Evolutionary conservation across 2,329 filamentous ascomycete species (phyloP).

Genomic region (Shiraia sp.): DNA sequence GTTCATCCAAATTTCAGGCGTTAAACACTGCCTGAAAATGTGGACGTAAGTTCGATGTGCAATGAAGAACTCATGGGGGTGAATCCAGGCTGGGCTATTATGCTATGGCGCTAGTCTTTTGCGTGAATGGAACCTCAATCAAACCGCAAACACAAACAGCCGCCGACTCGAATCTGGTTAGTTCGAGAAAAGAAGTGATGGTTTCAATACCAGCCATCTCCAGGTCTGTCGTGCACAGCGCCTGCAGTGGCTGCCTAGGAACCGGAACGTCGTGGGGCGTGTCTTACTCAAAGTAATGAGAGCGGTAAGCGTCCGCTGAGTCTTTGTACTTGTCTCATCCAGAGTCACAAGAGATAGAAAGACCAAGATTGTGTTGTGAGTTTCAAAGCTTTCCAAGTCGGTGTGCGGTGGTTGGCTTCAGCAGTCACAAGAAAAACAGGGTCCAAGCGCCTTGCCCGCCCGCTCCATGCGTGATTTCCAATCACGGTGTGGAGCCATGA

Average conservation of each 20-base stretch:
- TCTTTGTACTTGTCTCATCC: slow-evolving; percentile 16
- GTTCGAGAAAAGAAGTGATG: slow-evolving; percentile 9
- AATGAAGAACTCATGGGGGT: slow-evolving; percentile 11
- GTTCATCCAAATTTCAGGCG: slow-evolving; percentile 5
- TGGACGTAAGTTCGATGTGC: slow-evolving; percentile 1
- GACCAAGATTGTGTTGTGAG: slow-evolving; percentile 15
- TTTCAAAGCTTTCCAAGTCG: slow-evolving; percentile 14
- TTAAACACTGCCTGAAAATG: slow-evolving; percentile 1
- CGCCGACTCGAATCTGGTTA: slow-evolving; percentile 12
- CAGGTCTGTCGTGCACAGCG: slow-evolving; percentile 9
- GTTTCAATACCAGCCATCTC: slow-evolving; percentile 24
- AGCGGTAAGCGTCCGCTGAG: slow-evolving; percentile 23
- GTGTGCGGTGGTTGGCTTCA: slow-evolving; percentile 22
- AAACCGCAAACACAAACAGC: slow-evolving; percentile 2
- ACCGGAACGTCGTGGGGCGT: slow-evolving; percentile 16
- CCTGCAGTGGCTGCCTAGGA: slow-evolving; percentile 15
- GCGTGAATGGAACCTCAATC: slow-evolving; percentile 4
- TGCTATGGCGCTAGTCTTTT: slow-evolving; percentile 2
- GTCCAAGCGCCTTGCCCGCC: no score
- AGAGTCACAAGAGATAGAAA: slow-evolving; percentile 5
- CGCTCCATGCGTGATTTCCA: no score
- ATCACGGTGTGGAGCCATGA: no score
- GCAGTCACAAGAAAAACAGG: slow-evolving; percentile 1
- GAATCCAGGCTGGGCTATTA: slow-evolving; percentile 8
- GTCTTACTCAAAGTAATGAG: slow-evolving; percentile 27